A percentile compares a stretch with the other conserved stretches of the same genome.
Conservation (phyloP, 164 flowering plant species). For the Vitis vinifera region DNA sequence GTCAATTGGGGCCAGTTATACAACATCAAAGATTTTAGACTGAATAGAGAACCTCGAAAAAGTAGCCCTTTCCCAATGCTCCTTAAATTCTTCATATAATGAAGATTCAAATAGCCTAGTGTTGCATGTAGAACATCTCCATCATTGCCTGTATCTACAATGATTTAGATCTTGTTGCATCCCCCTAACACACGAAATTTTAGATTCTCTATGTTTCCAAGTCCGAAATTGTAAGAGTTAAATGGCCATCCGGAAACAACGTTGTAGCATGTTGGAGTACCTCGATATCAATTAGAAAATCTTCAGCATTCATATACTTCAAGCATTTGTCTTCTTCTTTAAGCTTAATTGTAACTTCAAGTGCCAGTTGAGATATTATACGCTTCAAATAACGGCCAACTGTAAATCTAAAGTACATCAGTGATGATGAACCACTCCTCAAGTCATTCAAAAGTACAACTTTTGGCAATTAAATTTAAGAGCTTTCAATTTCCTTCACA, state of each 20-base stretch:
- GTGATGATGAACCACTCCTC: not conserved
- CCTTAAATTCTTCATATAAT: slow-evolving; percentile 2
- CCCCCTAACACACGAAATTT: not conserved
- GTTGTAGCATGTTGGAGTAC: not conserved
- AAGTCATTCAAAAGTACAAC: not conserved
- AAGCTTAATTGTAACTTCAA: not conserved
- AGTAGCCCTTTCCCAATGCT: not conserved
- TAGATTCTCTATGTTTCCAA: slow-evolving; percentile 2
- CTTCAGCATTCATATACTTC: not conserved
- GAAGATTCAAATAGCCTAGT: not conserved
- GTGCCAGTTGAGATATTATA: not conserved
- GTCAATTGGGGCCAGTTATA: not conserved
- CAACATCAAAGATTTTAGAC: slow-evolving; percentile 4
- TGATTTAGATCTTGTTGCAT: not conserved
- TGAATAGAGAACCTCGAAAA: not conserved
- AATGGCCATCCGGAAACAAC: not conserved
- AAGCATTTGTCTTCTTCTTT: not conserved
- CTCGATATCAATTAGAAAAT: not conserved
- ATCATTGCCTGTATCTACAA: not conserved
- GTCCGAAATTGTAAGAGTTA: not conserved
- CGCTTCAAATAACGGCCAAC: not conserved
- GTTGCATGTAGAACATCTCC: not conserved
- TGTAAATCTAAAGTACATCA: not conserved
- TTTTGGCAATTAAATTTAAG: slow-evolving; percentile 3
- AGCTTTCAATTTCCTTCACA: not conserved